Base-by-base conservation (phyloP, 2,329 filamentous ascomycete species). In the Mycosphaerella sp. region DNA sequence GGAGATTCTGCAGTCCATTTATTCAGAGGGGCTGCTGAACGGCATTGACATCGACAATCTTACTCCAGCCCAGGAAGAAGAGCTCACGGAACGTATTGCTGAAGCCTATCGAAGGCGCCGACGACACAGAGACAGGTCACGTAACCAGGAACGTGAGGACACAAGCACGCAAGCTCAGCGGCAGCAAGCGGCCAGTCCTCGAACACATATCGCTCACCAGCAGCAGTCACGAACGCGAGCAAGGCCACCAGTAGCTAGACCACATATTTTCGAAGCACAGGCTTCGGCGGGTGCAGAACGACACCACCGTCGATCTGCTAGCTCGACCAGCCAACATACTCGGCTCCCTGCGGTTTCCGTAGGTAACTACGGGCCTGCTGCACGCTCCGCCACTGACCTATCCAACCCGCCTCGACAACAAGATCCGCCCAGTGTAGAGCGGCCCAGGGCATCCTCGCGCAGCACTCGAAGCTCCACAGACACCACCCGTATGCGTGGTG, bases 21-120 rank as follows among this genome's bases (percentile, higher is more conserved):
- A 90, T 59, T 85, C 91, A 57, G 89, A 95, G 64, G 89, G 91
- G 0, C 72, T 96, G 16, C 70, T 95, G 30, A 88, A 96, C 62
- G 90, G 89, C 14, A 82, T 96, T 41, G 90, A 96, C 65, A 73
- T 96, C 49, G 87, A 93, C 62, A 90, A 90, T 57, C 82, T 96
- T 48, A 89, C 91, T 56, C 77, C 89, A 13, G 81, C 75, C 43
- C 87, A 89, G 62, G 89, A 96, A 65, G 89, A 96, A 63, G 88
- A 94, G 63, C 81, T 97, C 13, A 95, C 87, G 58, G 86, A 91
- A 63, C 83, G 86, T 53, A 95, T 97, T 61, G 90, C 89, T 1
- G 87, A 94, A 63, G 89, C 89, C 1, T 95, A 94, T 64, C 77
- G 87, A 52, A 79, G 87, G 55, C 78, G 88, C 27, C 88, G 94